Conservation (phyloP, 192 early-diverging fungal genomes). For the Coemansia sp. region DNA sequence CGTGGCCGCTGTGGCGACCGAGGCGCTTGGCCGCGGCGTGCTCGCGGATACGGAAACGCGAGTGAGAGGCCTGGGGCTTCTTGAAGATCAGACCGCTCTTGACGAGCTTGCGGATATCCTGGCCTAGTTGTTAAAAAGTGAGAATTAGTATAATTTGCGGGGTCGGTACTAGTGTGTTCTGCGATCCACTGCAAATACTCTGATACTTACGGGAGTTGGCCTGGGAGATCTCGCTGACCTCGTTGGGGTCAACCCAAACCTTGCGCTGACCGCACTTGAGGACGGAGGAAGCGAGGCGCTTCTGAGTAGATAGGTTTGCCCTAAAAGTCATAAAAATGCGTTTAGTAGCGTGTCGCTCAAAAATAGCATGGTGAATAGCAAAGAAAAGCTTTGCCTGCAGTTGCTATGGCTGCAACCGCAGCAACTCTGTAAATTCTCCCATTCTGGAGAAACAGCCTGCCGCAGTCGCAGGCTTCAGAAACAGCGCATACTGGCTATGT, state of each 20-base stretch:
- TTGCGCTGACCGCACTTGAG: slow-evolving; percentile 97
- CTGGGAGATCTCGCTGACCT: slow-evolving; percentile 89
- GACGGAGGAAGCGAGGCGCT: slow-evolving; percentile 94
- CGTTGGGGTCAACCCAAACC: slow-evolving; percentile 98
- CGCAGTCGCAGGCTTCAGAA: too few relatives aligned
- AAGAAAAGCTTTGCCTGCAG: not conserved
- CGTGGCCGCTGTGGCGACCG: slow-evolving; percentile 93
- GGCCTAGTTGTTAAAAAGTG: slow-evolving; percentile 27
- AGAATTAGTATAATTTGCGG: not conserved
- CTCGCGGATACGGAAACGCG: slow-evolving; percentile 92
- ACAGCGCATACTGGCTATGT: too few relatives aligned
- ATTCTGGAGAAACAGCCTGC: not conserved
- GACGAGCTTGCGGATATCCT: slow-evolving; percentile 95
- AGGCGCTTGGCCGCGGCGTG: slow-evolving; percentile 91
- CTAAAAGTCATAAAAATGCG: slow-evolving; percentile 33
- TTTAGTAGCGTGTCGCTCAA: not conserved
- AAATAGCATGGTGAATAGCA: not conserved
- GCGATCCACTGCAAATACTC: too few relatives aligned
- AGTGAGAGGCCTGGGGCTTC: slow-evolving; percentile 84
- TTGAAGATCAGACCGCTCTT: slow-evolving; percentile 97
- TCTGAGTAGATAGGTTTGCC: slow-evolving; percentile 82
- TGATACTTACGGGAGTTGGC: slow-evolving; percentile 86
- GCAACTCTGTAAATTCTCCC: not conserved
- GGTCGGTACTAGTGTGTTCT: too few relatives aligned
- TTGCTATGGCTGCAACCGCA: not conserved